Conservation (phyloP, 805 yeast species). For the Huiozyma sinensis region DNA sequence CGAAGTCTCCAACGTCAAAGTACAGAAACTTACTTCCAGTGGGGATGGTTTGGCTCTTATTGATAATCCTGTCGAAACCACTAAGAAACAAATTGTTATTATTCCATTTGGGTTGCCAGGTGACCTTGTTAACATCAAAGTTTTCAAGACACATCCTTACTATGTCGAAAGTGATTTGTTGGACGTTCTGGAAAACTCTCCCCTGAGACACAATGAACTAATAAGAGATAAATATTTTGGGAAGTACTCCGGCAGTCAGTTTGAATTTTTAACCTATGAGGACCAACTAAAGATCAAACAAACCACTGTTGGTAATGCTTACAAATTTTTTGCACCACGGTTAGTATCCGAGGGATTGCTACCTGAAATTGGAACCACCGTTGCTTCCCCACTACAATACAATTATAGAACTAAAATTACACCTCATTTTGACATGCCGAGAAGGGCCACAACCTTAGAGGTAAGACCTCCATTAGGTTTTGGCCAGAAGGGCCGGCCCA, state of each 20-base stretch:
- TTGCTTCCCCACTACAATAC: constrained; percentile 66
- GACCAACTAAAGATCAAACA: constrained; percentile 66
- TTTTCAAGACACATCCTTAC: constrained; percentile 67
- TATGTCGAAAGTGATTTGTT: constrained; percentile 70
- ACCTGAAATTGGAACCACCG: constrained; percentile 55
- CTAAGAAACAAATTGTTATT: constrained; percentile 49
- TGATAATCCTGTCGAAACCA: constrained; percentile 42
- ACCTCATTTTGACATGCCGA: constrained; percentile 85
- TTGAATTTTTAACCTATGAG: constrained; percentile 64
- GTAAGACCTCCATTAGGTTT: constrained; percentile 73
- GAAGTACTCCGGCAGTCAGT: constrained; percentile 90
- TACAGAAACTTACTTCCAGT: constrained; percentile 54
- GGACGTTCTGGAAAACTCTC: constrained; percentile 35
- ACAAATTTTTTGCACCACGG: constrained; percentile 58
- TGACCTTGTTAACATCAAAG: constrained; percentile 57
- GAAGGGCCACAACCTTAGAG: constrained; percentile 34
- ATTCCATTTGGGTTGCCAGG: constrained; percentile 88
- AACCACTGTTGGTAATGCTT: constrained; percentile 72
- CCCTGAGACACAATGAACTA: constrained; percentile 44
- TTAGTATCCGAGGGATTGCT: constrained; percentile 34
- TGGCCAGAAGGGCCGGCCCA: constrained; percentile 73
- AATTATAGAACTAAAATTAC: constrained; percentile 87
- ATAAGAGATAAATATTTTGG: constrained; percentile 74
- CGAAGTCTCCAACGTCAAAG: constrained; percentile 43
- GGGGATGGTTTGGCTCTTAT: constrained; percentile 83